Evolutionary conservation across 73 alveolate genomes (phyloP), one percentile per base, ranked within the genome.

Genomic region (Paramecium sonneborni): DNA sequence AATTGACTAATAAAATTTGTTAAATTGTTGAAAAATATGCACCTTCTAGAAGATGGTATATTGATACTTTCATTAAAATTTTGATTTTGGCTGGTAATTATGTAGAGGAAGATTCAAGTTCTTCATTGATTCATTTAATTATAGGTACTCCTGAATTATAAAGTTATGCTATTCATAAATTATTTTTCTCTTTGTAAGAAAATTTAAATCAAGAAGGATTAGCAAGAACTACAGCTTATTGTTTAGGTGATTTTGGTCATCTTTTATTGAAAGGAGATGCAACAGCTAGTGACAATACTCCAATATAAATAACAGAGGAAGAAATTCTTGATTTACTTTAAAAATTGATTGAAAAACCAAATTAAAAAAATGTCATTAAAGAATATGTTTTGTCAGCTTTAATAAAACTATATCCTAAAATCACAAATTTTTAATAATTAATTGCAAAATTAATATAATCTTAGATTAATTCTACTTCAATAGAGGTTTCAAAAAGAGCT

Each of bases 31-130:
- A 88, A 30, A 88, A 88, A 34, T 82, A 88, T 72, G 85, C 94
- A 6, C 94, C 94, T 14, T 57, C 85, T 7, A 76, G 94, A 44
- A 88, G 94, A 88, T 88, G 94, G 94, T 88, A 88, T 44, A 62
- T 88, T 14, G 94, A 88, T 70, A 88, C 91, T 6, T 43, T 70
- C 18, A 88, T 88, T 43, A 88, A 70, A 69, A 85, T 88, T 6
- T 28, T 88, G 6, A 88, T 82, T 6, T 41, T 88, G 26, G 94
- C 94, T 5, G 94, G 94, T 15, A 88, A 88, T 44, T 88, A 88
- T 34, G 87, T 88, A 26, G 74, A 52, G 5, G 94, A 88, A 34
- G 94, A 88, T 10, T 43, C 85, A 37, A 70, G 88, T 3, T 69
- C 85, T 18, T 38, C 85, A 5, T 69, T 88, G 72, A 88, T 88